Base-by-base conservation (phyloP, 192 early-diverging fungal species). In the Chytriomyces hyalinus region DNA sequence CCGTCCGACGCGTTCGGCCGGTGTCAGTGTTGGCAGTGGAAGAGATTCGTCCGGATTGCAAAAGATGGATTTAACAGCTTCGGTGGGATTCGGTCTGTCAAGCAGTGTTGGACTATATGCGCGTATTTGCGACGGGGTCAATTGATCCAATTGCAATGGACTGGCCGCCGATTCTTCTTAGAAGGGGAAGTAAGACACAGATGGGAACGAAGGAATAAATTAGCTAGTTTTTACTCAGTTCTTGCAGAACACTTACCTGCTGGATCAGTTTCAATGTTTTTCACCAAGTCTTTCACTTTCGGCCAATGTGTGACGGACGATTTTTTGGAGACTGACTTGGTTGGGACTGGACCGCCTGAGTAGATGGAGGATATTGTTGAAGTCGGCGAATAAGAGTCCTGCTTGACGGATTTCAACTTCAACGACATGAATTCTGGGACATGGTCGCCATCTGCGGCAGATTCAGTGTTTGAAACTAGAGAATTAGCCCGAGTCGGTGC, bases 281-380 rank as follows among this genome's bases (percentile, higher is more conserved):
- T 67, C 8, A 67, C 46, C 43, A 67, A 46, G n/a, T 67, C 66
- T 11, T 13, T 47, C 24, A 67, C 66, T 67, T 46, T 26, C 2
- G 66, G 66, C 22, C 22, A 67, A 11, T 67, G 66, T 3, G 26
- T 28, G 66, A 67, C 66, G 20, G 66, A 67, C 13, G 20, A 24
- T 28, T 28, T n/a, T 65, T 65, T 65, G 11, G 63, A 15, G n/a
- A 65, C 63, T n/a, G 26, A 26, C 63, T 65, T 28, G 15, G 15
- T 28, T 13, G 28, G 63, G 28, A 65, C 20, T 36, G 36, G 36
- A 36, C 36, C 36, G 36, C 36, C 36, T 36, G 36, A 36, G 36
- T 36, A 36, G 36, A 36, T 36, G 36, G 36, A 36, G 36, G 36
- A 36, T 36, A 36, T 36, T 36, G 36, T 36, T 36, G 36, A 36